Base-by-base conservation (phyloP, 2,329 filamentous ascomycete species). In the Claviceps sp. region DNA sequence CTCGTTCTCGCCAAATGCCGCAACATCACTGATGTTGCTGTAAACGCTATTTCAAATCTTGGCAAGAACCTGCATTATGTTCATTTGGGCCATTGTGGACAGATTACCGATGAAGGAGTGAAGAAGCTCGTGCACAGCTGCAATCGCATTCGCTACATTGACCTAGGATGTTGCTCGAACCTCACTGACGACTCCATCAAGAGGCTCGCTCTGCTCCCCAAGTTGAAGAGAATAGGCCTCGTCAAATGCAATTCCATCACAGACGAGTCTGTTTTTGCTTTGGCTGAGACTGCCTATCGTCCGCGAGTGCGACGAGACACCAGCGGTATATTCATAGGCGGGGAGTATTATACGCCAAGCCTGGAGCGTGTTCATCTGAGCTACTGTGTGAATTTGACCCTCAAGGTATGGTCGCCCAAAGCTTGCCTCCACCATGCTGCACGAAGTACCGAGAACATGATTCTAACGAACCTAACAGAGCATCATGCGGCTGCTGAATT, bases 31-130 rank as follows among this genome's bases (percentile, higher is more conserved):
- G 91, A 98, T 68, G 78, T 80, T 47, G 85, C 91, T 8, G 89
- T 98, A 8, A 75, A 85, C 59, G 85, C 90, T 52, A 97, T 98
- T 57, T 85, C 89, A 52, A 84, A 81, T 60, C 77, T 98, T 4
- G 89, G 90, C 56, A 97, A 96, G 73, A 98, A 97, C 61, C 72
- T 98, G 51, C 93, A 98, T 67, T 97, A 95, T 65, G 84, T 98
- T 50, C 93, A 98, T 63, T 76, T 98, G 2, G 93, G 93, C 10
- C 93, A 98, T 66, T 98, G 93, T 67, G 81, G 81, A 30, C 82
- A 90, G 47, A 90, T 98, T 62, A 96, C 91, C 0, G 93, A 98
- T 63, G 77, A 82, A 39, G 90, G 89, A 1, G 89, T 98, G 17
- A 86, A 87, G 60, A 83, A 82, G 52, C 75, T 98, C 37, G 89